Percentiles rank a stretch among this genome's conserved stretches.
These are phyloP conservation scores for Pleodorina starrii DNA, from an alignment of 139 green algal species.

Conservation along the genomic window DNA sequence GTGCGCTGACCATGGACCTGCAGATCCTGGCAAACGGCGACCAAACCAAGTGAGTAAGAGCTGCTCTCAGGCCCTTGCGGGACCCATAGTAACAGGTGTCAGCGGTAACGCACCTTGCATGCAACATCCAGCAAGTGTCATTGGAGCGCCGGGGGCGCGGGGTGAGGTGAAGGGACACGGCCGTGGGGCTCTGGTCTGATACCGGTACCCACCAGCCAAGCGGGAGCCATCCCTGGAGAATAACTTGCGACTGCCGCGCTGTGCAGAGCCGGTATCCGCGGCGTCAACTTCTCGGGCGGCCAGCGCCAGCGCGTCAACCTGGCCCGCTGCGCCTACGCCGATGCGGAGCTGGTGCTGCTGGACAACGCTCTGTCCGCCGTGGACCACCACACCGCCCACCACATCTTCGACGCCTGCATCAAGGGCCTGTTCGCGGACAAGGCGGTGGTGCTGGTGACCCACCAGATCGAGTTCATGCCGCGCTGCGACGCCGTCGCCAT, in stretches of 20 bases:
- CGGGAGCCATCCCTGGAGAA: too few relatives aligned
- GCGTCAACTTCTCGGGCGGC: slow-evolving; percentile 73
- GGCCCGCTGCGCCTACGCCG: slow-evolving; percentile 63
- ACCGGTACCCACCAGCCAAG: too few relatives aligned
- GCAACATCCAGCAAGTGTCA: too few relatives aligned
- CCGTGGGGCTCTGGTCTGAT: too few relatives aligned
- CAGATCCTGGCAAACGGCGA: slow-evolving; percentile 73
- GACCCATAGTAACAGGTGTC: too few relatives aligned
- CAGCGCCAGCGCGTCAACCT: slow-evolving; percentile 72
- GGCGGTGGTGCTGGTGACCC: slow-evolving; percentile 65
- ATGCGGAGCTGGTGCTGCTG: slow-evolving; percentile 67
- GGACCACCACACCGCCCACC: slow-evolving; percentile 71
- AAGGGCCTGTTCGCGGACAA: slow-evolving; percentile 57
- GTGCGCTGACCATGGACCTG: slow-evolving; percentile 69
- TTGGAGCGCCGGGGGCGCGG: too few relatives aligned
- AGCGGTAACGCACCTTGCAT: too few relatives aligned
- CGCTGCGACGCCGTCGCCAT: slow-evolving; percentile 70
- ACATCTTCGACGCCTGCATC: slow-evolving; percentile 67
- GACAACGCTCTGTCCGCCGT: slow-evolving; percentile 74
- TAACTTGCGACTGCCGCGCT: too few relatives aligned
- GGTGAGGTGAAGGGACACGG: too few relatives aligned
- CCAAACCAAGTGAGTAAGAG: slow-evolving; percentile 52
- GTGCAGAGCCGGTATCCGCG: slow-evolving; percentile 62
- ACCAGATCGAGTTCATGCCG: slow-evolving; percentile 73
- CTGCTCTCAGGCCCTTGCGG: too few relatives aligned